These are phyloP conservation scores for Rosa multiflora DNA, from an alignment of 306 rosid species.

Conservation along the genomic window DNA sequence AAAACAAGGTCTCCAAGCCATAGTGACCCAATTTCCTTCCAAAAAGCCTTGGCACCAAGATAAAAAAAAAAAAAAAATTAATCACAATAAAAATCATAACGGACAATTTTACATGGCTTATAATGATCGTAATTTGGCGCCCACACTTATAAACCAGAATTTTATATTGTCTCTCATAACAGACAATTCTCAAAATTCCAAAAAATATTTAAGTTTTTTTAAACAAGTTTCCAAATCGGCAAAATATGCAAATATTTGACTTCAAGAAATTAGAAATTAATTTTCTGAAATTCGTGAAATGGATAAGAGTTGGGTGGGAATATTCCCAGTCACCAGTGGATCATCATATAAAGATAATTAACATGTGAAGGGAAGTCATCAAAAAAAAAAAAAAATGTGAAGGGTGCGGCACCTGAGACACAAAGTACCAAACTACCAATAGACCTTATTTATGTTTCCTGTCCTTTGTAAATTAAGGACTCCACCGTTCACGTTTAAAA, in stretches of 20 bases:
- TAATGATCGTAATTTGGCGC: background rate
- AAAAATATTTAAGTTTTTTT: background rate
- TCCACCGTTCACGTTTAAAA: slow-evolving; percentile 2
- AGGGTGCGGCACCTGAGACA: background rate
- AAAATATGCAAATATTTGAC: background rate
- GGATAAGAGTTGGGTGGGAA: background rate
- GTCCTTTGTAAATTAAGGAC: background rate
- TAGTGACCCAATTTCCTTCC: no score
- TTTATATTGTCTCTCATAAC: no score
- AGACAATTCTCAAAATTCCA: background rate
- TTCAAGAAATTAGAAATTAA: no score
- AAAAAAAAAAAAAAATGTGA: background rate
- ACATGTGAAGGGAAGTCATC: background rate
- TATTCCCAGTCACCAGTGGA: background rate
- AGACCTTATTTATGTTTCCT: background rate
- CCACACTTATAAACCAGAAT: background rate
- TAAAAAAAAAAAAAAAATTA: no score
- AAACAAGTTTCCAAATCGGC: background rate
- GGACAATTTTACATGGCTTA: background rate
- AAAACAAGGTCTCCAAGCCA: no score
- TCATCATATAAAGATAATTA: background rate
- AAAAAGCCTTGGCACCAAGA: no score
- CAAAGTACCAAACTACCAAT: background rate
- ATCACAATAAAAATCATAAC: no score
- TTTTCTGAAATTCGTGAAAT: background rate